Base-by-base conservation (phyloP, 495 filamentous ascomycete genomes). In the Hypoxylon fuscum region DNA sequence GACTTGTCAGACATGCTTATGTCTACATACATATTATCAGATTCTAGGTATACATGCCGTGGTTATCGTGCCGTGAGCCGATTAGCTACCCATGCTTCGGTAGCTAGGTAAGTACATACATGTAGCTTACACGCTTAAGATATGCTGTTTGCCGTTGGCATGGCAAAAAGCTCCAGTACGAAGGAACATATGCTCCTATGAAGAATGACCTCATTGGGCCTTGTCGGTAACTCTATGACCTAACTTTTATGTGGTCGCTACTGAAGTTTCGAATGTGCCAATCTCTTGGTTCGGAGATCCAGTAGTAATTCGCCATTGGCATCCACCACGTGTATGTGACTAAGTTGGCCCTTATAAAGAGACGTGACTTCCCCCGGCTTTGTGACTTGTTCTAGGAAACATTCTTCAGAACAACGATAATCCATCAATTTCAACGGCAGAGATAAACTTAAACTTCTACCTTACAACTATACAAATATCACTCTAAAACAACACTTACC, bases 121-220 rank as follows among this genome's bases (percentile, higher is more conserved):
- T 34, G 9, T 34, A 10, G 8, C 8, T 2, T 34, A 34, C n/a
- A n/a, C n/a, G 3, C 31, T 34, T 10, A 12, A 34, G 10, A 10
- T 34, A 34, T 5, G n/a, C n/a, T n/a, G n/a, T n/a, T n/a, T n/a
- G n/a, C n/a, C n/a, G n/a, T 12, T 4, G 31, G 2, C 8, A 11
- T 34, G 35, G 35, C 35, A 14, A 38, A 38, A 38, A 38, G n/a
- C n/a, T n/a, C n/a, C n/a, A n/a, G n/a, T n/a, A n/a, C n/a, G 25
- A 40, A 43, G 32, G 48, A 25, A 25, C 48, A 14, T 2, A 8
- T n/a, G 37, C 43, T 54, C n/a, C n/a, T n/a, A n/a, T 47, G 18
- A 55, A 12, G 7, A 9, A 66, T 66, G 63, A 66, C 50, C 63
- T 66, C 63, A 66, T 66, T 53, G 57, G 63, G 27, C 18, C 63